phyloP scores from a whole-genome alignment of 129 eudicot genomes.

The Apium graveolens region DNA sequence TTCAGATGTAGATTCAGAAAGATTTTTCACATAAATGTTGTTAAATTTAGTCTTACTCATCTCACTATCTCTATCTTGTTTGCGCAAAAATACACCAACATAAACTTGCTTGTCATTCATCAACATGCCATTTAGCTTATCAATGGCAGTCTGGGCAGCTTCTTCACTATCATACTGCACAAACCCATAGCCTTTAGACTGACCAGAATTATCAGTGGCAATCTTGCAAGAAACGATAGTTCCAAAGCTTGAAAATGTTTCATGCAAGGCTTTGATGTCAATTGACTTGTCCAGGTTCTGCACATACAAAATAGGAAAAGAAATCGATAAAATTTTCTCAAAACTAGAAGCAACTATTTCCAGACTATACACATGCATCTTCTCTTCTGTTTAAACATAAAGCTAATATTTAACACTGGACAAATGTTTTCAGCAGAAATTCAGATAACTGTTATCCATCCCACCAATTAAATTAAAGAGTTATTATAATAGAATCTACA shows the following conservation, averaged over 20 bases:
- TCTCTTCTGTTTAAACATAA: background rate
- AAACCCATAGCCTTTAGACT: conserved; percentile 45
- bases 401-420: background rate
- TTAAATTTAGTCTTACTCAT: conserved; percentile 27
- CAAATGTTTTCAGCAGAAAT: too few relatives aligned
- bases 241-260: conserved; percentile 46
- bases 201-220: conserved; percentile 40
- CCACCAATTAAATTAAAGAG: too few relatives aligned
- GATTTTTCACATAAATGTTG: conserved; percentile 44
- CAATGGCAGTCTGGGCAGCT: conserved; percentile 38
- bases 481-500: too few relatives aligned
- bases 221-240: conserved; percentile 47
- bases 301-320: background rate
- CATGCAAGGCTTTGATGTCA: conserved; percentile 44
- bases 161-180: conserved; percentile 45
- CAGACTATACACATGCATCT: background rate
- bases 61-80: conserved; percentile 34
- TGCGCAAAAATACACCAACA: conserved; percentile 42
- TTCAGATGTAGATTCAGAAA: conserved; percentile 34
- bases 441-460: background rate
- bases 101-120: conserved; percentile 46
- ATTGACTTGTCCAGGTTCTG: conserved; percentile 46
- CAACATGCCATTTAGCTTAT: conserved; percentile 44
- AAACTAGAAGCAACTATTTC: background rate
- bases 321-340: background rate